Conservation (phyloP, 2,329 filamentous ascomycete species). For the Rhynchosporium agropyri region DNA sequence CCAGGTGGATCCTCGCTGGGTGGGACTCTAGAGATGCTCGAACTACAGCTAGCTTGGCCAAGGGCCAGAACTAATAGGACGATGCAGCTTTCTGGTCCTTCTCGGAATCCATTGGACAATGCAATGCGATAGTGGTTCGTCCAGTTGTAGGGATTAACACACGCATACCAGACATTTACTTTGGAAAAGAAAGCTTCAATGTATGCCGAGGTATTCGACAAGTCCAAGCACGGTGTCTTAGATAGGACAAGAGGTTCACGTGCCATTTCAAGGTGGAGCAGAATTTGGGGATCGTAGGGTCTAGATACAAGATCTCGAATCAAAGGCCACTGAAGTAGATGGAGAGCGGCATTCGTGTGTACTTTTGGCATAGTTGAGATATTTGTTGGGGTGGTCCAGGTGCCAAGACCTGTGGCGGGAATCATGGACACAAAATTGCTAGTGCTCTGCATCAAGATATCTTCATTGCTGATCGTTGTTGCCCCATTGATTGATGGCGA, state of each 20-base stretch:
- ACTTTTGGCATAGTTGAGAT: constrained; percentile 86
- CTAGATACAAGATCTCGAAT: constrained; percentile 77
- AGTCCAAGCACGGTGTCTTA: constrained; percentile 66
- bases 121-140: constrained; percentile 73
- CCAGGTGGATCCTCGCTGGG: constrained; percentile 73
- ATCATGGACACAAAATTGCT: constrained; percentile 56
- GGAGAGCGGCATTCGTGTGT: constrained; percentile 78
- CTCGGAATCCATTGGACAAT: constrained; percentile 73
- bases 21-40: constrained; percentile 74
- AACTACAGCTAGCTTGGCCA: constrained; percentile 73
- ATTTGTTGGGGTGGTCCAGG: constrained; percentile 68
- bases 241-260: constrained; percentile 72
- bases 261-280: constrained; percentile 79
- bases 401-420: constrained; percentile 68
- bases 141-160: constrained; percentile 83
- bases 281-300: constrained; percentile 78
- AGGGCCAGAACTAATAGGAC: constrained; percentile 77
- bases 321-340: constrained; percentile 78
- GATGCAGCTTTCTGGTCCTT: constrained; percentile 81
- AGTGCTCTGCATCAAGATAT: constrained; percentile 50
- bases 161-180: constrained; percentile 85
- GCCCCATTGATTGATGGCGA: constrained; percentile 68
- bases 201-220: constrained; percentile 74
- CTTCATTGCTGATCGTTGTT: constrained; percentile 62
- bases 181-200: constrained; percentile 79